Percentiles rank a stretch among this genome's conserved stretches.
phyloP scores from a whole-genome alignment of 2,329 filamentous ascomycete genomes.

The Cadophora gregata region DNA sequence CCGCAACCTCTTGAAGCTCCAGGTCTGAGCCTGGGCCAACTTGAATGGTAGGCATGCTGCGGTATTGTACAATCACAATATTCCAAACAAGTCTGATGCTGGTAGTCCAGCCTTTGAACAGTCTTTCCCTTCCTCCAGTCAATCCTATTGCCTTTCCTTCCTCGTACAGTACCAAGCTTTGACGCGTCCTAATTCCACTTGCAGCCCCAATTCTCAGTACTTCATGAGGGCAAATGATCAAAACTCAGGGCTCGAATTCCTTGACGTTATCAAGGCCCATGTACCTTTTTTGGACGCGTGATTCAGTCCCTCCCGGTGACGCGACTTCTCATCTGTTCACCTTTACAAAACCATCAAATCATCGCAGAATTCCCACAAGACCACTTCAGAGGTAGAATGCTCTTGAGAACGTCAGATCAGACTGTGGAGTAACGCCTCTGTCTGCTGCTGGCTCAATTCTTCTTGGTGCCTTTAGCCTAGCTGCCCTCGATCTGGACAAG shows the following conservation, averaged over 20 bases:
- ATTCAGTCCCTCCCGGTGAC: neutral
- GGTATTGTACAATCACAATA: neutral
- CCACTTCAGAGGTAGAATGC: no score
- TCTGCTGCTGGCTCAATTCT: neutral
- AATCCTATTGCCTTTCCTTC: neutral
- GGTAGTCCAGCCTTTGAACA: neutral
- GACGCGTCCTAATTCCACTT: neutral
- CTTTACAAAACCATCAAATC: constrained; percentile 3
- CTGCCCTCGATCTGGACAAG: neutral
- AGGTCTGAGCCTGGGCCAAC: constrained; percentile 36
- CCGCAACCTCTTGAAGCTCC: constrained; percentile 67
- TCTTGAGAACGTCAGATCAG: neutral
- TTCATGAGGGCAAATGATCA: neutral
- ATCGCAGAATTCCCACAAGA: constrained; percentile 1
- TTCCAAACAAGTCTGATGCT: neutral
- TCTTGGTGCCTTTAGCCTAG: neutral
- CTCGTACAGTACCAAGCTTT: neutral
- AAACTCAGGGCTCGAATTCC: neutral
- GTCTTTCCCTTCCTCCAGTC: neutral
- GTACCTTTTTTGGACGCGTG: neutral
- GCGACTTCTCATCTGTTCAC: constrained; percentile 1
- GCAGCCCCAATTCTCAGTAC: neutral
- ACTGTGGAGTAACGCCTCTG: neutral
- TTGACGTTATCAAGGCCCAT: neutral
- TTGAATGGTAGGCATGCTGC: constrained; percentile 43